These are phyloP conservation scores for Pinus taeda DNA, from an alignment of 75 land plant genomes.

Conservation along the genomic window DNA sequence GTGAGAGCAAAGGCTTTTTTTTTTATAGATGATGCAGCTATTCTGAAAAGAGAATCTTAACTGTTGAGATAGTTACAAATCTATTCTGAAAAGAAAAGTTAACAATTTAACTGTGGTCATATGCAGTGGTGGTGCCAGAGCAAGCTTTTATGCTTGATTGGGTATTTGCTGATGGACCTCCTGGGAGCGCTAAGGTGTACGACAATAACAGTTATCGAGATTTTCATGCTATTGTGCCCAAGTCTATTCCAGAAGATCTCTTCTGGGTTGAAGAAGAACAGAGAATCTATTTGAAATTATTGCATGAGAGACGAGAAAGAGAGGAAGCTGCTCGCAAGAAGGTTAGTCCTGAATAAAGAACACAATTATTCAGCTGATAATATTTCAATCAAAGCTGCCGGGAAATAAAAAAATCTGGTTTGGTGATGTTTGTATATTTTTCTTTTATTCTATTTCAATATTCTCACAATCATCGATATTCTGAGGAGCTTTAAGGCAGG, in stretches of 20 bases:
- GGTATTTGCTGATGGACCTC: conserved; percentile 95
- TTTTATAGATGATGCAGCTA: neutral
- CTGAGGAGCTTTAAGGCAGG: neutral
- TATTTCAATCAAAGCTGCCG: neutral
- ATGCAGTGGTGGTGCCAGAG: conserved; percentile 70
- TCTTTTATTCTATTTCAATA: neutral
- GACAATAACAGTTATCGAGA: conserved; percentile 79
- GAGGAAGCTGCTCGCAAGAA: conserved; percentile 65
- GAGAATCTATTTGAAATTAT: conserved; percentile 42
- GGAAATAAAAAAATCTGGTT: neutral
- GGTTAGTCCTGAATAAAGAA: conserved; percentile 32
- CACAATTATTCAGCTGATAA: neutral
- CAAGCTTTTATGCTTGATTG: conserved; percentile 74
- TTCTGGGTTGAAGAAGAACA: conserved; percentile 82
- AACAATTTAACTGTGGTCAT: conserved; percentile 1
- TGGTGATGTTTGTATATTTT: neutral
- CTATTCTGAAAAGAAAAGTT: neutral
- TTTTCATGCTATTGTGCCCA: conserved; percentile 73
- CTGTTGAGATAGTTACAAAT: neutral
- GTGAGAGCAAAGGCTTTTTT: neutral
- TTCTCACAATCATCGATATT: neutral
- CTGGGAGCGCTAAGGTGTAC: conserved; percentile 57
- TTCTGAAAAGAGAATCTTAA: neutral
- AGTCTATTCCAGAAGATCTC: conserved; percentile 45
- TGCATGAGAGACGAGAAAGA: conserved; percentile 50